Evolutionary conservation across 352 stramenopile genomes (phyloP).

Genomic region (Phytophthora hibernalis): DNA sequence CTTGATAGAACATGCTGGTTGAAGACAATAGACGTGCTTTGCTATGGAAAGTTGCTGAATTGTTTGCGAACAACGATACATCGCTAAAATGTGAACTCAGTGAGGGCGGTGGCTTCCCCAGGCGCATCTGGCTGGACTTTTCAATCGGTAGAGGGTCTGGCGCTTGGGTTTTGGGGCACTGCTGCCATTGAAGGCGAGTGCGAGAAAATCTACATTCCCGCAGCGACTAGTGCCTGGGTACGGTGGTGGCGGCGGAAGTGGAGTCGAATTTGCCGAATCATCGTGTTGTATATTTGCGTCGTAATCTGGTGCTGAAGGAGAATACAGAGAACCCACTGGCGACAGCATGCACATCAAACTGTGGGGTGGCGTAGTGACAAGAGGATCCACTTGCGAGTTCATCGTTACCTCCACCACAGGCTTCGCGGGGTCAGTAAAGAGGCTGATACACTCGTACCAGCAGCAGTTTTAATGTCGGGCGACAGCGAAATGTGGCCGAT

Average conservation of each 20-base stretch:
- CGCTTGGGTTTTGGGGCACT: constrained; percentile 5
- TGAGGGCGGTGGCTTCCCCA: constrained; percentile 23
- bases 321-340: constrained; percentile 22
- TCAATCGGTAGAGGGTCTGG: neutral
- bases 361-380: constrained; percentile 1
- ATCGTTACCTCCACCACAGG: constrained; percentile 17
- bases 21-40: neutral
- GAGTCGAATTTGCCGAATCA: constrained; percentile 11
- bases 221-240: constrained; percentile 16
- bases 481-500: constrained; percentile 61
- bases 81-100: constrained; percentile 37
- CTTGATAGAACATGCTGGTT: neutral
- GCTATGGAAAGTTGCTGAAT: constrained; percentile 3
- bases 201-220: constrained; percentile 48
- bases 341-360: constrained; percentile 16
- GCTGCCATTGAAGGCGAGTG: constrained; percentile 56
- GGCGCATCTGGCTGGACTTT: constrained; percentile 38
- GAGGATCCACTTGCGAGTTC: constrained; percentile 7
- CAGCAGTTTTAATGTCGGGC: constrained; percentile 25
- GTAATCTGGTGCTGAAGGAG: constrained; percentile 39
- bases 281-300: neutral
- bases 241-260: constrained; percentile 15
- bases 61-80: constrained; percentile 7
- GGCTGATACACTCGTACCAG: constrained; percentile 29
- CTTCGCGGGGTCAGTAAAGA: constrained; percentile 27